Conservation (phyloP, 805 yeast genomes). For the Teunomyces aglyptinius region DNA sequence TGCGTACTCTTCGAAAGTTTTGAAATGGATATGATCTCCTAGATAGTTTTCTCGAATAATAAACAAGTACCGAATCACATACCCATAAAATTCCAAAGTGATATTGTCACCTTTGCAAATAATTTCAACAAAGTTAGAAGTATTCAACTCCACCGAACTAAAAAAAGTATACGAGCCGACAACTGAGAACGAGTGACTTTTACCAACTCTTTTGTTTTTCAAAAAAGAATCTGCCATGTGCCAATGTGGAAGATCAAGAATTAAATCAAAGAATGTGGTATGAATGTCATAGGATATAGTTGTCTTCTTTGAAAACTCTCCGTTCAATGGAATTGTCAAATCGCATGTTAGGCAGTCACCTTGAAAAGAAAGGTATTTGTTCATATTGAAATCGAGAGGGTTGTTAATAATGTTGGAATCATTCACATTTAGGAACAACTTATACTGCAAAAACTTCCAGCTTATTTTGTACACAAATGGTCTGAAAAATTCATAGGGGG, state of each 20-base stretch:
- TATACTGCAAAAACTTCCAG: constrained; percentile 59
- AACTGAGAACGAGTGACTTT: constrained; percentile 58
- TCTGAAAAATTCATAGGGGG: constrained; percentile 72
- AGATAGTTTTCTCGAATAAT: constrained; percentile 83
- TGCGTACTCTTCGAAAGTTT: constrained; percentile 81
- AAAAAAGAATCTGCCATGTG: constrained; percentile 77
- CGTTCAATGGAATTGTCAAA: constrained; percentile 57
- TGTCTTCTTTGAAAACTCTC: constrained; percentile 50
- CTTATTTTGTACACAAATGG: constrained; percentile 63
- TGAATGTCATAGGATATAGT: constrained; percentile 48
- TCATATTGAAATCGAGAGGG: constrained; percentile 80
- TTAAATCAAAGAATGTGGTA: constrained; percentile 61
- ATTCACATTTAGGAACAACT: constrained; percentile 73
- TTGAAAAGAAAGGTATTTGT: constrained; percentile 69
- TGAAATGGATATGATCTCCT: constrained; percentile 81
- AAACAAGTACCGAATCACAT: constrained; percentile 70
- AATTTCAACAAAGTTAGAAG: constrained; percentile 67
- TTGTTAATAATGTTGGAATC: constrained; percentile 86
- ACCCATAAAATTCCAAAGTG: constrained; percentile 74
- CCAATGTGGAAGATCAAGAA: constrained; percentile 86
- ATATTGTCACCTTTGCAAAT: constrained; percentile 65
- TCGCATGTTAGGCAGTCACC: constrained; percentile 55
- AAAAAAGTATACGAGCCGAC: constrained; percentile 66
- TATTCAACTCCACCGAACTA: constrained; percentile 57
- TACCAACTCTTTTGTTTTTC: constrained; percentile 59